Conservation (phyloP, 257 asterid genomes). For the Solanum raphanifolium region DNA sequence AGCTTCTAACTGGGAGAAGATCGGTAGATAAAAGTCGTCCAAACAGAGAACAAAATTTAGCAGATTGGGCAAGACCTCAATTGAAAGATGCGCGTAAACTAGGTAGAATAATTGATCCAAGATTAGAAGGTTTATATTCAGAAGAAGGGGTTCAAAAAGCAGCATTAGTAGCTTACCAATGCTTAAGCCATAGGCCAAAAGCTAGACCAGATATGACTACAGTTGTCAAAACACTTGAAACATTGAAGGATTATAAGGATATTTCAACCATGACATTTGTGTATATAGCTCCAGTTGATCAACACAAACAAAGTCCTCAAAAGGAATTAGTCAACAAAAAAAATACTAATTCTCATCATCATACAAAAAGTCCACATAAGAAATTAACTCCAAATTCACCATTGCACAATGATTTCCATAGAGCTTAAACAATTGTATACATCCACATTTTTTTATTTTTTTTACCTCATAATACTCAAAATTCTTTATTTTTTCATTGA, state of each 20-base stretch:
- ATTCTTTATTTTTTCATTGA: background rate
- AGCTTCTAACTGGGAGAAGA: constrained; percentile 9
- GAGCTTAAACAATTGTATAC: background rate
- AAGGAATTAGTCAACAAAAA: background rate
- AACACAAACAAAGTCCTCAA: background rate
- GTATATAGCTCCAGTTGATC: constrained; percentile 16
- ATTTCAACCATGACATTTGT: constrained; percentile 10
- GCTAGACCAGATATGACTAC: constrained; percentile 21
- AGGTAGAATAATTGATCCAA: constrained; percentile 11
- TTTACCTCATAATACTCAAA: background rate
- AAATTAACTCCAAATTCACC: background rate
- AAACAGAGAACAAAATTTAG: constrained; percentile 6
- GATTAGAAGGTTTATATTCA: constrained; percentile 18
- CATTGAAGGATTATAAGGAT: constrained; percentile 14
- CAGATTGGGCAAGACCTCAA: constrained; percentile 14
- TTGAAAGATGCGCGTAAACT: constrained; percentile 5
- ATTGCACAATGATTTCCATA: background rate
- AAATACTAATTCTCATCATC: background rate
- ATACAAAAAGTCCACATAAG: background rate
- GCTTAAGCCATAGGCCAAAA: constrained; percentile 22
- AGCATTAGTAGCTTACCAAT: constrained; percentile 22
- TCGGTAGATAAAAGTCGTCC: constrained; percentile 15
- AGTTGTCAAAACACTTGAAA: constrained; percentile 18
- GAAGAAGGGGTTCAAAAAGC: constrained; percentile 20
- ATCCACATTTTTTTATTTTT: background rate